Base-by-base conservation (phyloP, 495 filamentous ascomycete species). In the Tuber indicum region DNA sequence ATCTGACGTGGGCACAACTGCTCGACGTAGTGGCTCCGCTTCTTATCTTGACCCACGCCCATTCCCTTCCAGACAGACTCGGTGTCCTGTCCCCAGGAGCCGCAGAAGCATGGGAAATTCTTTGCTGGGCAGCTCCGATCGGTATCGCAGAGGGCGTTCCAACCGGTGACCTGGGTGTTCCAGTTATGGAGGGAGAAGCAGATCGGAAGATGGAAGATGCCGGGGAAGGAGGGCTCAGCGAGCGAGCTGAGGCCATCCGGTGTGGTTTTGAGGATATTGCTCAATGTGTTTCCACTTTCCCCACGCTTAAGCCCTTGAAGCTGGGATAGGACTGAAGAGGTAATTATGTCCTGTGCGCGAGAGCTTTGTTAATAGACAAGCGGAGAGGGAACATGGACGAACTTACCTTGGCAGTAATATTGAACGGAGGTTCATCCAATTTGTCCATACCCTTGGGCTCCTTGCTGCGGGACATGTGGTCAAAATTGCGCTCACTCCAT, bases 391-490 rank as follows among this genome's bases (percentile, higher is more conserved):
- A 26, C 19, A 8, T 43, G 45, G 36, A 3, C 0, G 49, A 47
- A n/a, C 39, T 14, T 62, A 80, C 78, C 46, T 74, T 41, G 8
- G 47, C 52, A 12, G 71, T 71, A 19, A 83, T 75, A 2, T 42
- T 58, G 73, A 76, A 81, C 23, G 81, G 81, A 42, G 73, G 72
- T n/a, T 83, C 78, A 41, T 69, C 71, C 81, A 75, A 83, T 36
- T 75, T 46, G 19, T 76, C 58, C 46, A 70, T 58, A 19, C 78
- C 81, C 14, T 62, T 42, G 23, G 78, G 78, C 43, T 45, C 62
- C 41, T 32, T 76, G 23, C 75, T 80, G 10, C 49, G 77, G 9
- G 78, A 80, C 45, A 80, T 58, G 39, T 79, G 66, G 42, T 74
- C 69, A 45, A 76, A 74, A 1, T 58, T 4, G 23, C 77, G 81